Evolutionary conservation across 202 grass and related monocot species (phyloP).

Genomic region (Carex arenaria): DNA sequence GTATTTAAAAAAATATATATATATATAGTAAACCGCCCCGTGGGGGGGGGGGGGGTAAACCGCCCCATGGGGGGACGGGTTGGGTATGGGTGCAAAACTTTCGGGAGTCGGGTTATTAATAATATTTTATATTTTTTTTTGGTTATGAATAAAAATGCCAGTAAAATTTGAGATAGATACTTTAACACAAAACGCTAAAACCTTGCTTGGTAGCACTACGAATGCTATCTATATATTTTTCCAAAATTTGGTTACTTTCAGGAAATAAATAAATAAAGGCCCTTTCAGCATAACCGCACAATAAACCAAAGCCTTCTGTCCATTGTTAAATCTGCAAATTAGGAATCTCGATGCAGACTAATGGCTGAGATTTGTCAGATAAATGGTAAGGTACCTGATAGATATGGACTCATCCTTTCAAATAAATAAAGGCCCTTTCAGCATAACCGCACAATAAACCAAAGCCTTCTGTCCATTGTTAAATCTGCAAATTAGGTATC

Average conservation of each 20-base stretch:
- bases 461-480: background rate
- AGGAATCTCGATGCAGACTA: background rate
- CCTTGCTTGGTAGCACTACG: background rate
- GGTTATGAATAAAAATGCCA: too few relatives aligned
- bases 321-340: background rate
- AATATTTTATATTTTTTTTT: too few relatives aligned
- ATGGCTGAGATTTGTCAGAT: background rate
- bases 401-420: background rate
- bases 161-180: background rate
- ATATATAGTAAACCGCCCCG: too few relatives aligned
- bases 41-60: too few relatives aligned
- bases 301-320: background rate
- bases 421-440: too few relatives aligned
- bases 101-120: too few relatives aligned
- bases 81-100: too few relatives aligned
- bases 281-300: too few relatives aligned
- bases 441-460: background rate
- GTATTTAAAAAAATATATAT: too few relatives aligned
- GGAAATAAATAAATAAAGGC: too few relatives aligned
- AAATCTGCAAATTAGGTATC: background rate
- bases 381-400: background rate
- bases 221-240: background rate
- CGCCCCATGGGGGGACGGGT: too few relatives aligned
- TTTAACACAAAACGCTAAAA: background rate
- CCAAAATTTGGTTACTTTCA: too few relatives aligned